Base-by-base conservation (phyloP, 2,329 filamentous ascomycete species). In the Colletotrichum musicola region DNA sequence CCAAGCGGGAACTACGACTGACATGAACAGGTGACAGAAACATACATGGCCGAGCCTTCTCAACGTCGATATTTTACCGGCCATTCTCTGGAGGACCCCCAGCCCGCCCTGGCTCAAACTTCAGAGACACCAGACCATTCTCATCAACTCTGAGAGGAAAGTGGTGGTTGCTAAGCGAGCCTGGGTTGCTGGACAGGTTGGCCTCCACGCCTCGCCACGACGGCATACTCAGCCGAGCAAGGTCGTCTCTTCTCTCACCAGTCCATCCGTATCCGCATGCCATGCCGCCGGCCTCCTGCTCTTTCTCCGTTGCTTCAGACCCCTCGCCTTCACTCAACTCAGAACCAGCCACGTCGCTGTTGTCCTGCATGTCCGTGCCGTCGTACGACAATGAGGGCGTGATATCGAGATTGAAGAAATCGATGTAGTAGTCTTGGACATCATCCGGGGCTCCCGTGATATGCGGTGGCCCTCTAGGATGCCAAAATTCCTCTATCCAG, bases 401-500 rank as follows among this genome's bases (percentile, higher is more conserved):
- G 4, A 14, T 56, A 7, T 62, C 14, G n/a, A 61, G 42, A 10
- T 27, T 38, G 25, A 61, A 65, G 3, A 55, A 30, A 5, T 49
- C 44, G 16, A 55, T 57, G 6, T 66, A 51, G 14, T 56, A 66
- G 20, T 62, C 30, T n/a, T 62, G 58, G 3, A 49, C 13, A 1
- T 57, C 64, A 1, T 51, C 64, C n/a, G 44, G 30, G 9, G 53
- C 42, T 7, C 42, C 30, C 1, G 14, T 6, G 2, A 49, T 30
- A 22, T 25, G 27, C 2, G 27, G 13, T 13, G 35, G 2, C 25
- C n/a, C 30, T 16, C 42, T 30, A 7, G 63, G 47, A 4, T 12
- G 10, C 57, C 50, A 62, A 1, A 55, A 66, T 22, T 54, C 50
- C 4, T 51, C 42, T 14, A 62, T 38, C 54, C 62, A 71, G 44